Evolutionary conservation across 768 basidiomycete species (phyloP), one percentile per base, ranked within the genome.

Genomic region (Leucosporidium creatinivorum): DNA sequence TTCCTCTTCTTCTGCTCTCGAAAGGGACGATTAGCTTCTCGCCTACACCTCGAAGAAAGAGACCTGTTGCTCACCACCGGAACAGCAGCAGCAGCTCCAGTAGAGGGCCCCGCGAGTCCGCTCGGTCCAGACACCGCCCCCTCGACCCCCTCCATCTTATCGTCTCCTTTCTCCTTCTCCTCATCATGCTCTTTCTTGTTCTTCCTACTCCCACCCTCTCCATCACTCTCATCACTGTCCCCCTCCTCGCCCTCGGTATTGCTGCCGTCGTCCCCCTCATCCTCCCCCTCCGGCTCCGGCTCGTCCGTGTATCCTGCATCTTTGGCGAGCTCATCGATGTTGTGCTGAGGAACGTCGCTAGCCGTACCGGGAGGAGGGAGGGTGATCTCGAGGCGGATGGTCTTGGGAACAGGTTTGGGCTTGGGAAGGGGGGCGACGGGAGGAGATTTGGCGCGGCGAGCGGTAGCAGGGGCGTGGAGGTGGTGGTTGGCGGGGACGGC

Each of bases 211-310:
- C 66, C 60, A 26, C 55, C 65, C 36, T 66, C 61, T 0, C 65
- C 62, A 15, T 70, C 69, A 28, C 69, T 64, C 56, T 56, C 68
- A 58, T 57, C 58, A 19, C 52, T 62, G 12, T 63, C 67, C 10
- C 21, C 63, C 4, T 49, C 58, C 36, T 59, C 59, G 25, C 25
- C 47, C 54, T 44, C 57, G 28, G 47, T 58, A 0, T 13, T 52
- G 21, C 36, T 44, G 36, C 61, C 61, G 44, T 52, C 36, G 7
- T 36, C 36, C 1, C 21, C 33, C 17, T 61, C 50, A 30, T 62
- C 48, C 55, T 52, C 48, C n/a, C 60, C 33, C 55, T 51, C 36
- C 30, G 44, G n/a, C 51, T 65, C 69, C 26, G 60, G 51, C 3
- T 36, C 50, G 18, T 57, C 58, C 7, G 66, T 3, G 33, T 66